Base-by-base conservation (phyloP, 2,329 filamentous ascomycete genomes). In the Aphanoascus verrucosus region DNA sequence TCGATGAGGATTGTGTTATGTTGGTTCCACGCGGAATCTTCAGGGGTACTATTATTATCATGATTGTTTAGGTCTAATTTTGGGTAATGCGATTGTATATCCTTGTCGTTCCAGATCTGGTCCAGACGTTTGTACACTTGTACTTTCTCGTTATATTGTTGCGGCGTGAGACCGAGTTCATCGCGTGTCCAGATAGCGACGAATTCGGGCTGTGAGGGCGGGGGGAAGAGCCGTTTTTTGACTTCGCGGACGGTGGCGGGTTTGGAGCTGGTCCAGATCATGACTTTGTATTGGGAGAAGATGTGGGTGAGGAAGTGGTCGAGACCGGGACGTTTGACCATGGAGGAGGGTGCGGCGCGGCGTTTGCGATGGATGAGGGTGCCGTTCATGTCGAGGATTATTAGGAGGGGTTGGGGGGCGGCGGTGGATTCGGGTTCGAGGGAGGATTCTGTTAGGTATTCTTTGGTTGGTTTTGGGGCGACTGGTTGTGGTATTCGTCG, bases 331-430 rank as follows among this genome's bases (percentile, higher is more conserved):
- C 93, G 84, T 58, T 77, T 71, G 42, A 82, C 70, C 65, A 89
- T 86, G 41, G 67, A 65, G 8, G 73, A 76, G 2, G 76, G 73
- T 1, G 70, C 63, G 23, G 65, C 66, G 44, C 74, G 73, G 50
- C 74, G 74, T 7, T 82, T 83, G 4, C 93, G 85, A 70, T 80
- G 77, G 55, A 97, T 78, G 9, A 98, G 77, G 0, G 91, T 96
- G 57, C 93, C 93, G 67, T 97, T 98, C 37, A 98, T 79, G 69
- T 98, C 93, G 57, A 97, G 80, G 45, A 97, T 80, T 49, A 98
- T 75, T 19, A 98, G 81, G 34, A 95, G 77, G 14, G 78, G 79
- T 40, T 80, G 80, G 1, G 83, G 78, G 0, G 67, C 49, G 0
- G 67, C 38, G 2, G 78, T 68, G 14, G 59, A 59, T 28, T 65